phyloP scores from a whole-genome alignment of 164 flowering plant species.

The Vitis labrusca region DNA sequence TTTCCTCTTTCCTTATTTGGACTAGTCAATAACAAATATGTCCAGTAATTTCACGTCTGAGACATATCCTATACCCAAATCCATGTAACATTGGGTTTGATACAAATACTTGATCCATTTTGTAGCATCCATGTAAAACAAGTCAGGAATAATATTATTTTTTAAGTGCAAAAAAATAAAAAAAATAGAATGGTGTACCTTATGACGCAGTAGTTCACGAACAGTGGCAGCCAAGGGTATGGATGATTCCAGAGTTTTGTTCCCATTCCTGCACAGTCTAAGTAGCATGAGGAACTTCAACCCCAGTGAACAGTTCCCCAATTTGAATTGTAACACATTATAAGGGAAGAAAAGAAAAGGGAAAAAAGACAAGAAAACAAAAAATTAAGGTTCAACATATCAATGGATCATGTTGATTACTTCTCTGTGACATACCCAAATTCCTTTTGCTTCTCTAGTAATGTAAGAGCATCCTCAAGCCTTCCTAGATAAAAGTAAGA shows the following conservation, averaged over 20 bases:
- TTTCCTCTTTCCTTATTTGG: too few relatives aligned
- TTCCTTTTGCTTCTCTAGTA: slow-evolving; percentile 56
- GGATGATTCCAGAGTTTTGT: slow-evolving; percentile 27
- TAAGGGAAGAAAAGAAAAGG: neutral
- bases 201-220: slow-evolving; percentile 38
- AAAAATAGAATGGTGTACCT: slow-evolving; percentile 27
- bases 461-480: slow-evolving; percentile 75
- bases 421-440: slow-evolving; percentile 26
- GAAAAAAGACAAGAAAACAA: neutral
- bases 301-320: slow-evolving; percentile 2
- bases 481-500: slow-evolving; percentile 73
- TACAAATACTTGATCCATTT: too few relatives aligned
- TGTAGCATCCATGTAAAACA: neutral
- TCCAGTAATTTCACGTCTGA: too few relatives aligned
- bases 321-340: neutral
- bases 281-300: slow-evolving; percentile 8
- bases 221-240: slow-evolving; percentile 31
- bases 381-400: neutral
- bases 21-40: too few relatives aligned
- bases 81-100: too few relatives aligned
- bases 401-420: slow-evolving; percentile 28
- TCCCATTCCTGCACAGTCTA: slow-evolving; percentile 23
- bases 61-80: too few relatives aligned
- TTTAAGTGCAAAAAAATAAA: neutral
- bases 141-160: neutral